phyloP scores from a whole-genome alignment of 73 alveolate species.

The Diophrys sp. region DNA sequence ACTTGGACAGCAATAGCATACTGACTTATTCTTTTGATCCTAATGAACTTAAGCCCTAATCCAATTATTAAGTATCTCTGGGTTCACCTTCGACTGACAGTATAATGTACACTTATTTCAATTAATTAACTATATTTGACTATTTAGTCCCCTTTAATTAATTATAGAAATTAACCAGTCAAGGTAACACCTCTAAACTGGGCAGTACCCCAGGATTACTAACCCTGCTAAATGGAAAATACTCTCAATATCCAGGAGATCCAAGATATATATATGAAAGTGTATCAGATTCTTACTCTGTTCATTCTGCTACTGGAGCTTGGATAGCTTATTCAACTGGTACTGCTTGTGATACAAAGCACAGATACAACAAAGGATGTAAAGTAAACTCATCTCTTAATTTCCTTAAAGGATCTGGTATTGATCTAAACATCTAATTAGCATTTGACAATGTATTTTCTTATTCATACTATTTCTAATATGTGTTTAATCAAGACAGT shows the following conservation, averaged over 20 bases:
- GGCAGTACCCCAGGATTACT: neutral
- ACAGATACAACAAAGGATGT: neutral
- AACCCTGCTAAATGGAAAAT: no score
- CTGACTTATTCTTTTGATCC: neutral
- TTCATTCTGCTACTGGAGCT: neutral
- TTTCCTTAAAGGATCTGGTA: neutral
- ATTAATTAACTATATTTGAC: no score
- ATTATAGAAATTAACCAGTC: no score
- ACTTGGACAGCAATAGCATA: neutral
- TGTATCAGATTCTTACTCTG: no score
- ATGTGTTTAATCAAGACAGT: neutral
- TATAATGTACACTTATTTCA: no score
- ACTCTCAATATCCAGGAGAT: no score
- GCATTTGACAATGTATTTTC: neutral
- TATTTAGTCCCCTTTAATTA: no score
- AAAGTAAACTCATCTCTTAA: neutral
- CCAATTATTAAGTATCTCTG: no score
- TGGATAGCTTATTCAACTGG: neutral
- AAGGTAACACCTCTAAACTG: no score
- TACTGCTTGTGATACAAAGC: neutral
- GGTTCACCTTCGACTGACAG: neutral
- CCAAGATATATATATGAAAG: no score
- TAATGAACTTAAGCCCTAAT: neutral
- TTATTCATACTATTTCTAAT: no score
- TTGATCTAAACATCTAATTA: neutral